These are phyloP conservation scores for Dimargaris xerosporica DNA, from an alignment of 192 early-diverging fungal species.

Conservation along the genomic window DNA sequence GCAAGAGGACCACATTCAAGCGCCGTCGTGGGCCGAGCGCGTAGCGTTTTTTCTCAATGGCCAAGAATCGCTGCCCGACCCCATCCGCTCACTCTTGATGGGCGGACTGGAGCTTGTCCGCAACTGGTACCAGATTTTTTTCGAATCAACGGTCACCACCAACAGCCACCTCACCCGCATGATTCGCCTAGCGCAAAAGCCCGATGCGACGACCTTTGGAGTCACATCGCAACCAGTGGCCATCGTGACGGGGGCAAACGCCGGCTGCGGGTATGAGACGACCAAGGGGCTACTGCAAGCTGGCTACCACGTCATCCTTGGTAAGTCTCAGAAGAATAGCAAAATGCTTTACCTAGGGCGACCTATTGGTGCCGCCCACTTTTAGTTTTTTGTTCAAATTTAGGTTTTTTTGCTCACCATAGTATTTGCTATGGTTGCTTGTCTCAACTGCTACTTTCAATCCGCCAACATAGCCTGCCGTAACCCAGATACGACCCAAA, in stretches of 20 bases:
- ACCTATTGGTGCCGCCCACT: too few relatives aligned
- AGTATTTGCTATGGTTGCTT: too few relatives aligned
- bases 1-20: too few relatives aligned
- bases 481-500: conserved; percentile 12
- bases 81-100: background rate
- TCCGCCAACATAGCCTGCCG: conserved; percentile 6
- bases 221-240: conserved; percentile 12
- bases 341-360: conserved; percentile 1
- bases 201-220: background rate
- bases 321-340: conserved; percentile 22
- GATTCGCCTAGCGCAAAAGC: background rate
- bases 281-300: conserved; percentile 37
- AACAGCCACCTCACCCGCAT: conserved; percentile 7
- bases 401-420: too few relatives aligned
- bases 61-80: background rate
- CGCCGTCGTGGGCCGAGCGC: too few relatives aligned
- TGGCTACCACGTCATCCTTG: conserved; percentile 29
- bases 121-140: background rate
- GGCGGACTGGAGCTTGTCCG: background rate
- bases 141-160: background rate
- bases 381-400: too few relatives aligned
- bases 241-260: conserved; percentile 38
- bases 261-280: conserved; percentile 41
- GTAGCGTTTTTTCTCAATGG: background rate
- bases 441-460: too few relatives aligned